Evolutionary conservation across 495 filamentous ascomycete genomes (phyloP).

Genomic region (Lophium mytilinum): DNA sequence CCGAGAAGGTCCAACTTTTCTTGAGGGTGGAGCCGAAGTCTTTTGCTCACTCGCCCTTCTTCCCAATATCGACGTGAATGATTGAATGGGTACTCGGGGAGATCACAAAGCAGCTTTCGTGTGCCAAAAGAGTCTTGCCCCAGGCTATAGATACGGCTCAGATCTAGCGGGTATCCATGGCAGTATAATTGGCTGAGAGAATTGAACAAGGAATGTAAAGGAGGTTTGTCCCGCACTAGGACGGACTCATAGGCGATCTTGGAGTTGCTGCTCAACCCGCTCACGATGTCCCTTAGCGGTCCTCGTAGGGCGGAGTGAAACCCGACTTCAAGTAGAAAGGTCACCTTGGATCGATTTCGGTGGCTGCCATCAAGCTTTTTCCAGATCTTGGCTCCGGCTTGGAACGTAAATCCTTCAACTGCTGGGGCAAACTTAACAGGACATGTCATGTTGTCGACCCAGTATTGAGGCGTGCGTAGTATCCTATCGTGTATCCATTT

Average conservation of each 20-base stretch:
- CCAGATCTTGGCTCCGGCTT: not conserved
- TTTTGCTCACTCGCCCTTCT: not conserved
- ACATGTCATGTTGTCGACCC: not conserved
- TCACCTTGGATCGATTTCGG: not conserved
- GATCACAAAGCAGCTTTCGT: not conserved
- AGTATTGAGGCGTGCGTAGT: constrained; percentile 11
- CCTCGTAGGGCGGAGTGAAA: constrained; percentile 1
- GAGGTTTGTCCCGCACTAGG: not conserved
- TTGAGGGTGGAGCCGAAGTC: not conserved
- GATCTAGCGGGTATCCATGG: constrained; percentile 1
- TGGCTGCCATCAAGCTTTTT: not conserved
- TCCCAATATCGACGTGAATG: constrained; percentile 7
- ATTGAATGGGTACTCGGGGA: constrained; percentile 16
- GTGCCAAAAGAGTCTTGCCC: too few species aligned
- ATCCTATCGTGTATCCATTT: constrained; percentile 9
- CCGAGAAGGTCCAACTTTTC: constrained; percentile 5
- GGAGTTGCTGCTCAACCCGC: not conserved
- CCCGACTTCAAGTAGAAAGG: not conserved
- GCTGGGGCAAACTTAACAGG: not conserved
- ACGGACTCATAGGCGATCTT: not conserved
- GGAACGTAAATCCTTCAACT: not conserved
- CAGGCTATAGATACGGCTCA: not conserved
- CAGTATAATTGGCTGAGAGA: not conserved
- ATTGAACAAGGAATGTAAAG: not conserved
- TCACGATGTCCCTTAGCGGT: constrained; percentile 2